Percentiles rank a stretch among this genome's conserved stretches.
Evolutionary conservation across 2,329 filamentous ascomycete genomes (phyloP).

Genomic region (Alternaria novae-zelandiae): DNA sequence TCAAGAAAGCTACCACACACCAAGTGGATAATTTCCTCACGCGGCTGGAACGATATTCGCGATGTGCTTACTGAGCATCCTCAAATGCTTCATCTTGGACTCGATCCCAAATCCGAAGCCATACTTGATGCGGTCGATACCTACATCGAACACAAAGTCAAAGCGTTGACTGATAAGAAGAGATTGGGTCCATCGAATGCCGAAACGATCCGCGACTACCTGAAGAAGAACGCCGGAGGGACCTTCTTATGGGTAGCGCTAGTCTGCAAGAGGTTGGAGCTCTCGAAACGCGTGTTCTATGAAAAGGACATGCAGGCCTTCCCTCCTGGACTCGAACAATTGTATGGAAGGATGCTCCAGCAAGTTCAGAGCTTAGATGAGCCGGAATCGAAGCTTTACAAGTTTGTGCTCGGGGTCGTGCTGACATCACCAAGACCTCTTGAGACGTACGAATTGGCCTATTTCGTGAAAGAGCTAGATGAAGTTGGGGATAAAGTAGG

Average conservation of each 20-base stretch:
- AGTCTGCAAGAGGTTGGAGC: neutral
- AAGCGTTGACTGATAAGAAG: neutral
- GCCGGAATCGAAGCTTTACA: neutral
- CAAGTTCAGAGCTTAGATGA: neutral
- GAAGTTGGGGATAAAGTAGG: too few relatives aligned
- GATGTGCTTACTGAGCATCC: neutral
- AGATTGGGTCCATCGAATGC: neutral
- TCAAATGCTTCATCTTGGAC: neutral
- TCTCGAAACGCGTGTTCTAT: neutral
- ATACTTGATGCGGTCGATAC: neutral
- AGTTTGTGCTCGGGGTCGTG: neutral
- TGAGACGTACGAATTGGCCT: too few relatives aligned
- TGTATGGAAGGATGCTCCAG: neutral
- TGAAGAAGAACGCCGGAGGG: neutral
- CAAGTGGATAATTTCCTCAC: neutral
- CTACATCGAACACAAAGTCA: neutral
- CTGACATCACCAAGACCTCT: too few relatives aligned
- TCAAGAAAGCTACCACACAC: neutral
- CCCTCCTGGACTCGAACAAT: neutral
- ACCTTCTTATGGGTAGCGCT: neutral
- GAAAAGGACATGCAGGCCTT: neutral
- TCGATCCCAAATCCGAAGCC: neutral
- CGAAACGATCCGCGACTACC: neutral
- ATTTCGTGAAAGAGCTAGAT: too few relatives aligned
- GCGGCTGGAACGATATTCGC: neutral